Evolutionary conservation across 2,329 filamentous ascomycete species (phyloP), one percentile per base, ranked within the genome.

Genomic region (Cucurbitaria berberidis): DNA sequence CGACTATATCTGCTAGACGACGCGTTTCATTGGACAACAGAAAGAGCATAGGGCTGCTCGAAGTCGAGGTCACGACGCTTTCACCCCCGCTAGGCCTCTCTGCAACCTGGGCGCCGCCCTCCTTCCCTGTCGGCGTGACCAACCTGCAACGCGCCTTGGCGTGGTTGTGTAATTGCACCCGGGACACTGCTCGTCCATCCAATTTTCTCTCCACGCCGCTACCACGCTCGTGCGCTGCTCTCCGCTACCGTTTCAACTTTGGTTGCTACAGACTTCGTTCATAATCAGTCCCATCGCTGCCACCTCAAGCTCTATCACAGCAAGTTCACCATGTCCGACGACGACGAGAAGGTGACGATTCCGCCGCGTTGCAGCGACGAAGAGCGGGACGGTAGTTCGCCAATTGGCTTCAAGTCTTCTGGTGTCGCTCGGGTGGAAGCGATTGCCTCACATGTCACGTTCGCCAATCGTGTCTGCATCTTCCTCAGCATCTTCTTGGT

Each of bases 401-500:
- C 70, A 11, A 56, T 63, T 16, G 69, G 70, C 21, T 56, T 50
- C 41, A 77, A 72, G 56, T 77, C 74, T 19, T 76, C 83, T 9
- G 85, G 86, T 68, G 84, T 88, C 4, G 74, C 70, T 22, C 83
- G 85, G 13, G 81, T 87, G 55, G 83, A 87, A 70, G 82, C 81
- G 26, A 76, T 88, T 40, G 74, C 80, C 13, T 71, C 78, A 9
- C 78, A 82, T 55, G 79, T 87, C 42, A 84, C 80, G 27, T 55
- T 73, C 4, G 51, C 60, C 15, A 83, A 87, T 65, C 83, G 84
- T 27, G 58, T 84, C 55, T 76, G 80, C 55, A 79, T 89, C 67
- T 88, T 88, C 73, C 63, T 82, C 11, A 78, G 84, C 21, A 77
- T 88, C 56, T 88, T 88, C 69, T 69, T 89, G 30, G 76, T 88